phyloP scores from a whole-genome alignment of 2,329 filamentous ascomycete genomes.

The Scorias spongiosa region DNA sequence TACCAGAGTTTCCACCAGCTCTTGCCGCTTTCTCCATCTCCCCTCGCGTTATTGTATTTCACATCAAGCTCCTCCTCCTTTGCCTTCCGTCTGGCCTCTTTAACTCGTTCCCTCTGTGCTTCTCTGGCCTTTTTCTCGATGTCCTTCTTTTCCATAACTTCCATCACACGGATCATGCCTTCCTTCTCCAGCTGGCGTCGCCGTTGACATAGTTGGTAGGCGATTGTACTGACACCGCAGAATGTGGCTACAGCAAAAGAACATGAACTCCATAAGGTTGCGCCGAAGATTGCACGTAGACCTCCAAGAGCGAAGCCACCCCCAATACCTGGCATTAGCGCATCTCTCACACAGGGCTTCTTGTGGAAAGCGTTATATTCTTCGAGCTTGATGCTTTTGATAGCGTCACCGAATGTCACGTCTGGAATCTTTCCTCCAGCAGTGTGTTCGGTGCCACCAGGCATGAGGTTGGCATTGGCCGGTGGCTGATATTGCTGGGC shows the following conservation, averaged over 20 bases:
- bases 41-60: conserved; percentile 6
- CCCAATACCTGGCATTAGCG: conserved; percentile 69
- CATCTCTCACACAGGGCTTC: conserved; percentile 70
- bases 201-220: conserved; percentile 75
- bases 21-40: conserved; percentile 6
- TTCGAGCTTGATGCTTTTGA: conserved; percentile 49
- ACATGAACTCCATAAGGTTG: conserved; percentile 48
- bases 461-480: conserved; percentile 39
- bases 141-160: conserved; percentile 63
- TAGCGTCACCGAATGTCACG: conserved; percentile 36
- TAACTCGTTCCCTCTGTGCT: conserved; percentile 25
- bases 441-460: conserved; percentile 43
- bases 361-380: conserved; percentile 62
- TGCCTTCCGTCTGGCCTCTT: conserved; percentile 25
- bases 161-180: conserved; percentile 73
- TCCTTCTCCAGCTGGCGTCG: conserved; percentile 58
- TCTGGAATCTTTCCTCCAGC: conserved; percentile 49
- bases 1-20: conserved; percentile 23
- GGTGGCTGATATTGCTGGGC: conserved; percentile 11
- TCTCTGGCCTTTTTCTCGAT: conserved; percentile 41
- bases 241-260: conserved; percentile 81
- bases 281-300: conserved; percentile 56
- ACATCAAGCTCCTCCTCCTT: conserved; percentile 24
- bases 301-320: conserved; percentile 63
- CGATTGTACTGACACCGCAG: conserved; percentile 49